phyloP scores from a whole-genome alignment of 2,329 filamentous ascomycete genomes.

The Aureobasidium leucospermi region DNA sequence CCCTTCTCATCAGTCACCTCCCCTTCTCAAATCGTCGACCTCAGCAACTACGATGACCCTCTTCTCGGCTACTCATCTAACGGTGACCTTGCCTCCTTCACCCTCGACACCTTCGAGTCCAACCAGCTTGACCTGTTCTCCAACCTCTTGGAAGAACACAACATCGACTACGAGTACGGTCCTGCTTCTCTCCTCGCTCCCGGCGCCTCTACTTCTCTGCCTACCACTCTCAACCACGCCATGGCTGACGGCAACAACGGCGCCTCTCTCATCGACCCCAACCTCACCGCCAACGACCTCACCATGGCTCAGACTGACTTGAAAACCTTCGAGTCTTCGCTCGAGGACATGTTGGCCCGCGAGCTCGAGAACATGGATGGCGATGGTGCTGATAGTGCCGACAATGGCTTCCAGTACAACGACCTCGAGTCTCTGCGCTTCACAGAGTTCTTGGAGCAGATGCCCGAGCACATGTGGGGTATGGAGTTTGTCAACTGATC shows the following conservation, averaged over 20 bases:
- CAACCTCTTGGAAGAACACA: constrained; percentile 10
- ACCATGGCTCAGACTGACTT: constrained; percentile 2
- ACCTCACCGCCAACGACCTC: neutral
- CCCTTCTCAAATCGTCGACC: constrained; percentile 8
- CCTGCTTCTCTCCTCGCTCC: neutral
- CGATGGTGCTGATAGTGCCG: neutral
- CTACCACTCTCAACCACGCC: neutral
- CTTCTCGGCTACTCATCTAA: neutral
- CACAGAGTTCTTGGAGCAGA: constrained; percentile 12
- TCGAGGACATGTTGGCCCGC: constrained; percentile 4
- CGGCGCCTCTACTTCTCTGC: neutral
- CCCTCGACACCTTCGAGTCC: constrained; percentile 8
- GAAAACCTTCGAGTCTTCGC: constrained; percentile 4
- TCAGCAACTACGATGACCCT: constrained; percentile 2
- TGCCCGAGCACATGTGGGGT: constrained; percentile 15
- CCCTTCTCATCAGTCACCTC: constrained; percentile 2
- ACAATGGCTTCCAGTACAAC: constrained; percentile 4
- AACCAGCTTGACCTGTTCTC: constrained; percentile 10
- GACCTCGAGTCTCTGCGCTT: constrained; percentile 13
- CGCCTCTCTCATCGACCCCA: neutral
- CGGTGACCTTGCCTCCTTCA: constrained; percentile 9
- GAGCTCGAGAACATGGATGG: constrained; percentile 9
- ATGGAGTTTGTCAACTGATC: constrained; percentile 12
- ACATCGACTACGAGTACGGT: neutral
- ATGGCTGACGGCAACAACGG: neutral